phyloP scores from a whole-genome alignment of 78 protist genomes.

The Pigoraptor vietnamica region DNA sequence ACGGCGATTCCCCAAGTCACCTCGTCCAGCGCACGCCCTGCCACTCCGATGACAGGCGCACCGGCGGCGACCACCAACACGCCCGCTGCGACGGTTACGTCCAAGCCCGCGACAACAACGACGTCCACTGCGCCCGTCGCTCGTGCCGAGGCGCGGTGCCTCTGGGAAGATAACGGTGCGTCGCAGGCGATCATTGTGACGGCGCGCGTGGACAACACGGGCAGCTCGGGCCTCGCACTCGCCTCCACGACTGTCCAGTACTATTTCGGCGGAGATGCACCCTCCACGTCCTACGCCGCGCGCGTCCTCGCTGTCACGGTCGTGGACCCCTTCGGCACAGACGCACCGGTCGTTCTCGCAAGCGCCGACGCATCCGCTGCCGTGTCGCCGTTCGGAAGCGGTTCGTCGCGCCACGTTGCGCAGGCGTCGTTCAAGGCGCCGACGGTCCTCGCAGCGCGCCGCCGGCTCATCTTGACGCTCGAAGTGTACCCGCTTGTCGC shows the following conservation, averaged over 20 bases:
- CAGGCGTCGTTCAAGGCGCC: no score
- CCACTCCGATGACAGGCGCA: no score
- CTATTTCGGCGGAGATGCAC: neutral
- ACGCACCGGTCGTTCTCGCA: neutral
- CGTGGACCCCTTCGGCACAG: neutral
- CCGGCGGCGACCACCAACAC: no score
- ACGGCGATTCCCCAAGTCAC: no score
- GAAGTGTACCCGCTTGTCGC: no score
- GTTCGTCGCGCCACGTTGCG: no score
- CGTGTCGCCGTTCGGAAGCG: no score
- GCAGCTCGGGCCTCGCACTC: neutral
- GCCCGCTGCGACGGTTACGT: neutral
- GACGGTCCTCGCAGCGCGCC: no score
- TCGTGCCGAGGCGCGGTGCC: neutral
- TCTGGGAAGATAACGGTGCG: neutral
- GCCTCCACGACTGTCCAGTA: neutral
- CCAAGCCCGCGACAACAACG: neutral
- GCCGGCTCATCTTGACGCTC: no score
- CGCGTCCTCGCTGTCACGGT: neutral
- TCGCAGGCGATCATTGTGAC: neutral
- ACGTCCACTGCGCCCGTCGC: neutral
- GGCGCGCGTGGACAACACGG: neutral
- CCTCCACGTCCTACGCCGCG: neutral
- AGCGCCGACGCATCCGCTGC: no score
- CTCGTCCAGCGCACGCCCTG: no score